Base-by-base conservation (phyloP, 352 stramenopile genomes). In the Phytopythium vexans region DNA sequence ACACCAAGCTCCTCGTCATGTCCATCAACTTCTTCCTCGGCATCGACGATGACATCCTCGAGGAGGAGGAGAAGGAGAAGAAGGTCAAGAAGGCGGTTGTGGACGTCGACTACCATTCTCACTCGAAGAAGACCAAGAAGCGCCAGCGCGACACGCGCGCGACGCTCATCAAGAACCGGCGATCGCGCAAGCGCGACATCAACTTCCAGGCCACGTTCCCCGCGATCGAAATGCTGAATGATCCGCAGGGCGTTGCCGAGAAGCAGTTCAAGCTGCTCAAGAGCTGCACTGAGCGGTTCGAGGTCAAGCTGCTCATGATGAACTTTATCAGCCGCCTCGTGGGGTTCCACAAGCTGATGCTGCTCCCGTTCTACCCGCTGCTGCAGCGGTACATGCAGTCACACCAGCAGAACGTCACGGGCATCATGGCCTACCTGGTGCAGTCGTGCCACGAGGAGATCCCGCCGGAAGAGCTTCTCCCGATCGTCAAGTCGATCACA, bases 1-100 rank as follows among this genome's bases (percentile, higher is more conserved):
- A 94, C 66, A 84, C 82, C 12, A 94, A 93, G 58, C 74, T 97
- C 44, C 61, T 93, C 7, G 87, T 95, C 38, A 90, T 96, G 47
- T 82, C 94, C 6, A 86, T 99, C 56, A 91, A 97, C 54, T 99
- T 99, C 74, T 99, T 99, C 73, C 73, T 99, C 15, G 97, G 96
- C 38, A 98, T 99, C 67, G 96, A 99, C 70, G 87, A 97, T 27
- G 91, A 97, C 52, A 99, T 99, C 71, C 76, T 98, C 11, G 82
- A 98, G 37, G 97, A 99, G 59, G 84, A 98, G 46, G 89, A 98
- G 38, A 75, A 96, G 46, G 79, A 96, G 41, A 97, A 90, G 68
- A 82, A 89, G 46, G 78, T 89, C 57, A 92, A 93, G 57, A 93
- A 89, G 55, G 65, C 73, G 32, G 70, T 86, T 6, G 75, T 94